Percentiles rank a stretch among this genome's conserved stretches.
Evolutionary conservation across 2,329 filamentous ascomycete species (phyloP).

Genomic region (Orbilia blumenaviensis): DNA sequence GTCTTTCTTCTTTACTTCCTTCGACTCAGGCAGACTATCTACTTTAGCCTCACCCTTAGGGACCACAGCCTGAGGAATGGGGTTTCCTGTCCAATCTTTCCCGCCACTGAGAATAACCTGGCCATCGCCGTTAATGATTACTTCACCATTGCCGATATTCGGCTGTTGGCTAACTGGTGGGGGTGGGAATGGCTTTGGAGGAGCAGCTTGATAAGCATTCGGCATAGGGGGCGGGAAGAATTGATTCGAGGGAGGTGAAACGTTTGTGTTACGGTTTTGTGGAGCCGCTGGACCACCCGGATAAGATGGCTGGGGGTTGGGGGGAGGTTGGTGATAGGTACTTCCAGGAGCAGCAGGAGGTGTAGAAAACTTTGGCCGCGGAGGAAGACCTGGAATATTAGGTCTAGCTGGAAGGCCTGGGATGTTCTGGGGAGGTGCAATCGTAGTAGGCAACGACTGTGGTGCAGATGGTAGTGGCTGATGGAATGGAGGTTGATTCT

Average conservation of each 20-base stretch:
- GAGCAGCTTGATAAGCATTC: conserved; percentile 33
- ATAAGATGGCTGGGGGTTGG: conserved; percentile 39
- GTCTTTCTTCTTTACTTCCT: conserved; percentile 54
- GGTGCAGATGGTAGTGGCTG: conserved; percentile 49
- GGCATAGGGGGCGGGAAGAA: conserved; percentile 40
- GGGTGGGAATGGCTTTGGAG: conserved; percentile 44
- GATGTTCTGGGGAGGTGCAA: conserved; percentile 61
- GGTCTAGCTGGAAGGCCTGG: conserved; percentile 65
- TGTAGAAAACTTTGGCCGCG: conserved; percentile 69
- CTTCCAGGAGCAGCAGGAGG: conserved; percentile 30
- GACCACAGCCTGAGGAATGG: conserved; percentile 41
- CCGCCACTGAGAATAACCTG: conserved; percentile 53
- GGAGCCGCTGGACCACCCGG: conserved; percentile 20
- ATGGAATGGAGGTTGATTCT: conserved; percentile 55
- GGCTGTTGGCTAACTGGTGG: conserved; percentile 18
- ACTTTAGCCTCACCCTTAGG: conserved; percentile 10
- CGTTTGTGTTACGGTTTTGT: conserved; percentile 30
- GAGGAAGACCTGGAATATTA: conserved; percentile 69
- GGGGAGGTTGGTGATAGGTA: conserved; percentile 54
- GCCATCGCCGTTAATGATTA: conserved; percentile 47
- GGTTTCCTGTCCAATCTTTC: conserved; percentile 47
- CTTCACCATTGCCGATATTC: conserved; percentile 36
- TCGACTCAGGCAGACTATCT: conserved; percentile 4
- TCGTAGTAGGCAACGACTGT: conserved; percentile 57
- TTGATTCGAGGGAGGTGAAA: conserved; percentile 42